These are phyloP conservation scores for Ogataea pilisensis DNA, from an alignment of 805 yeast species.

Conservation along the genomic window DNA sequence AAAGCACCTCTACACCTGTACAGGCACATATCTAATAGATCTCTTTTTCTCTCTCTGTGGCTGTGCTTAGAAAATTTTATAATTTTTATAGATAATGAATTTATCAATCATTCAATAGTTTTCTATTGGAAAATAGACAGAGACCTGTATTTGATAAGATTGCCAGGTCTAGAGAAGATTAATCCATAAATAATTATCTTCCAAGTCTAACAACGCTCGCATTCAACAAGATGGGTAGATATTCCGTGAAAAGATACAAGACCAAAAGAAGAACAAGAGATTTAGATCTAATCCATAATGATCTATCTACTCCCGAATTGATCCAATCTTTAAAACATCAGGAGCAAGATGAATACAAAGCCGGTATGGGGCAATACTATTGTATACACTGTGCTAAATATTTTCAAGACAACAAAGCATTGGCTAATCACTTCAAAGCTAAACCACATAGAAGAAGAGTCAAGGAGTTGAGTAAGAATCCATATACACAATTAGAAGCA, in stretches of 20 bases:
- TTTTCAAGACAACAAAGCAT: conserved; percentile 72
- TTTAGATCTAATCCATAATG: conserved; percentile 76
- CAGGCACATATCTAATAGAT: too few species aligned
- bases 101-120: too few species aligned
- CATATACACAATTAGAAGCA: conserved; percentile 84
- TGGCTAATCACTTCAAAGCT: conserved; percentile 66
- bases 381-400: conserved; percentile 94
- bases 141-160: too few species aligned
- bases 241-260: conserved; percentile 80
- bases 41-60: too few species aligned
- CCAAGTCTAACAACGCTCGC: too few species aligned
- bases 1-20: too few species aligned
- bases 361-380: conserved; percentile 93
- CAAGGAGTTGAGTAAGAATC: conserved; percentile 67
- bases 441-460: conserved; percentile 87
- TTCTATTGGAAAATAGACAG: too few species aligned
- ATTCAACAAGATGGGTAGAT: conserved; percentile 78
- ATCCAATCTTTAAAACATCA: conserved; percentile 70
- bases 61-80: too few species aligned
- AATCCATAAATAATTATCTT: too few species aligned
- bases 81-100: too few species aligned
- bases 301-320: conserved; percentile 60
- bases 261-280: conserved; percentile 86
- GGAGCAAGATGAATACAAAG: conserved; percentile 80
- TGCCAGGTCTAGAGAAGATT: too few species aligned